Evolutionary conservation across 2,329 filamentous ascomycete species (phyloP), one percentile per base, ranked within the genome.

Genomic region (Neonectria faginata): DNA sequence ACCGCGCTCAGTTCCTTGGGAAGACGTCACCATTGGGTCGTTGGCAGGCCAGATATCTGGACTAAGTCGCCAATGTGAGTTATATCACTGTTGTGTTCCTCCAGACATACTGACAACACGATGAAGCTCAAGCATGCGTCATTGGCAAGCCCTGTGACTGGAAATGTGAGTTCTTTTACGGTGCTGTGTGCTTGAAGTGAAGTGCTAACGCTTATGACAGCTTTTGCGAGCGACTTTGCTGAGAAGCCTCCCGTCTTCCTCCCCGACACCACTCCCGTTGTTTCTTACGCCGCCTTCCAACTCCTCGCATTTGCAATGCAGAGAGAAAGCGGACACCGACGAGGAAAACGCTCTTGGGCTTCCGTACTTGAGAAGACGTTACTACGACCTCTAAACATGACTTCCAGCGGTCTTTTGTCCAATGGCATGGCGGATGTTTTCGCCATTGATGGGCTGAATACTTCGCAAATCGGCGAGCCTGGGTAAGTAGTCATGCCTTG

Each of bases 241-340:
- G n/a, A 20, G 3, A 67, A 61, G 18, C 0, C 65, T 3, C 70
- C 70, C 0, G 29, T 67, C 3, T 73, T 73, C 3, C 57, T 70
- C 2, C 58, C 70, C 0, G 70, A 73, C 14, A 70, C 69, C 0
- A 66, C 69, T 5, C 69, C 70, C 0, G 42, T 71, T 2, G 62
- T 70, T 3, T 73, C 70, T 1, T 66, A 73, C 12, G 70, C 70
- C 1, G 63, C 69, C 5, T 73, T 67, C 12, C 70, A 73, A 16
- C 64, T 73, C 0, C 57, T 73, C 0, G 65, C 16, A 2, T 73
- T 73, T n/a, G 70, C 62, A 0, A 69, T 73, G 65, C 31, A 72
- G 6, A 60, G 57, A 9, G 42, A 50, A 6, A 27, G 6, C 2
- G 45, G 27, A 2, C 6, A 55, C 11, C 12, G n/a, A 6, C 22